A percentile compares a stretch with the other conserved stretches of the same genome.
These are phyloP conservation scores for Kernera saxatilis DNA, from an alignment of 345 rosid genomes.

Conservation along the genomic window DNA sequence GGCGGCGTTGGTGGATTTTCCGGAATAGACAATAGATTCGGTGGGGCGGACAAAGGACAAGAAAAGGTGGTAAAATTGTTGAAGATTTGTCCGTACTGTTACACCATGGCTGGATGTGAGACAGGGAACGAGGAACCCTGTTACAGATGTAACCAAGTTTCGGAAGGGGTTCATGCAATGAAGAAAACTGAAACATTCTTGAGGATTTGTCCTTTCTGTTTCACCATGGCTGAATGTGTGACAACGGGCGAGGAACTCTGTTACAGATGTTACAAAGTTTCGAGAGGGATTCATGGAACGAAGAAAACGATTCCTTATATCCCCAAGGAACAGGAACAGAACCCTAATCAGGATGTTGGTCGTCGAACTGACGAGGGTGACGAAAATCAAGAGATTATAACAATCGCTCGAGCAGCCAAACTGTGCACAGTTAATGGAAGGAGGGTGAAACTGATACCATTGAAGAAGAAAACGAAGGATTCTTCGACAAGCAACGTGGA, in stretches of 20 bases:
- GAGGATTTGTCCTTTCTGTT: too few species aligned
- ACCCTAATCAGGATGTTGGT: background rate
- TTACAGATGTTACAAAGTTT: background rate
- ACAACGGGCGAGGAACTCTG: background rate
- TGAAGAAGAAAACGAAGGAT: background rate
- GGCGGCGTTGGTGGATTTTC: background rate
- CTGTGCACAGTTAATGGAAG: background rate
- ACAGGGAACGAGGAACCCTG: background rate
- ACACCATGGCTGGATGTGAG: background rate
- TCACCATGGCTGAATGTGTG: too few species aligned
- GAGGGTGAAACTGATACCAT: background rate
- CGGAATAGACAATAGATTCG: too few species aligned
- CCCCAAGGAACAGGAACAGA: background rate
- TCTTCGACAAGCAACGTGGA: background rate
- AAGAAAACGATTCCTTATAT: background rate
- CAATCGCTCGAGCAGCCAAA: background rate
- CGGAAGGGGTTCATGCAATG: background rate
- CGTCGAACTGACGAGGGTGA: background rate
- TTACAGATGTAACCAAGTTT: background rate
- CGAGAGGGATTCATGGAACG: background rate
- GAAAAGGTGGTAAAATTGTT: background rate
- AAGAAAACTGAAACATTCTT: background rate
- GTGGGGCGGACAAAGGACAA: background rate
- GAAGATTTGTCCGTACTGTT: background rate
- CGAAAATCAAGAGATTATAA: background rate